These are phyloP conservation scores for Linum tenue DNA, from an alignment of 345 rosid species.

Conservation along the genomic window DNA sequence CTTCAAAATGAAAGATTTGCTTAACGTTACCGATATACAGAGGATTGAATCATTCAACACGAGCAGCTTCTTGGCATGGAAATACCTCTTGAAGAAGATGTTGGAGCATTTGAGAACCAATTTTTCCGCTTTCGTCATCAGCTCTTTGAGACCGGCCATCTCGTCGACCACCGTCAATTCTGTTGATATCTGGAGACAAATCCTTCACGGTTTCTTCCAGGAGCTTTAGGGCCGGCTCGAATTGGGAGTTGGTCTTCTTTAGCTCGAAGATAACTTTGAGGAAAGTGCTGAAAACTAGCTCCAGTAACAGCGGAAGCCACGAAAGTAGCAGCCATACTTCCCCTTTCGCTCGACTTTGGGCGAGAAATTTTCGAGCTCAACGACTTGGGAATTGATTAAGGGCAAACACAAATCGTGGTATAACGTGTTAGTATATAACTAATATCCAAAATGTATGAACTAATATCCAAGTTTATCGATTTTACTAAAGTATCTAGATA, in stretches of 20 bases:
- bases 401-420: too few species aligned
- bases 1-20: slow-evolving; percentile 3
- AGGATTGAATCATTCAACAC: not conserved
- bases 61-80: not conserved
- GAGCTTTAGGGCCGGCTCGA: slow-evolving; percentile 1
- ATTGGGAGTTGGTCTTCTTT: not conserved
- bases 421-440: too few species aligned
- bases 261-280: not conserved
- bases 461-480: too few species aligned
- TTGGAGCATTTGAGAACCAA: slow-evolving; percentile 5
- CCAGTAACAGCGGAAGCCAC: not conserved
- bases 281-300: not conserved
- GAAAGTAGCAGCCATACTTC: not conserved
- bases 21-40: not conserved
- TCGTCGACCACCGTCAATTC: not conserved
- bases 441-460: too few species aligned
- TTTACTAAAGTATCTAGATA: too few species aligned
- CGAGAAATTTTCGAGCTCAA: not conserved
- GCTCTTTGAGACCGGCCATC: not conserved
- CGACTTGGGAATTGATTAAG: not conserved
- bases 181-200: slow-evolving; percentile 2
- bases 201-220: not conserved
- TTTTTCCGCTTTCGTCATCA: not conserved
- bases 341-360: not conserved
- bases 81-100: not conserved